These are phyloP conservation scores for Saccharomycopsis sp. DNA, from an alignment of 805 yeast genomes.

Conservation along the genomic window DNA sequence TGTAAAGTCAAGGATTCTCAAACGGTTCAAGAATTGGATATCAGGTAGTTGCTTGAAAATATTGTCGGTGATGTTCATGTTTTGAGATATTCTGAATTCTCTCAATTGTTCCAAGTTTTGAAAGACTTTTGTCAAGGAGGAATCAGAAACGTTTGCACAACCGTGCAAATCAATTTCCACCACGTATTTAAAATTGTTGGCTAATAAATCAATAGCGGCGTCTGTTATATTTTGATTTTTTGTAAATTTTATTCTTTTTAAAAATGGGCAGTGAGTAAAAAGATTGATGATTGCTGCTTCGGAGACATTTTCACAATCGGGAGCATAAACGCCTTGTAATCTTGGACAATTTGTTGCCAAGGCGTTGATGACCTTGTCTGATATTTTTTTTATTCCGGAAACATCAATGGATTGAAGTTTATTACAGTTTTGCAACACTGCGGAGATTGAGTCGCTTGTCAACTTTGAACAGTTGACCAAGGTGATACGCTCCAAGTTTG, in stretches of 20 bases:
- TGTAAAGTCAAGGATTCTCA: conserved; percentile 79
- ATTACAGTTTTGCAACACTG: conserved; percentile 54
- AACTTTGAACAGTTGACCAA: conserved; percentile 69
- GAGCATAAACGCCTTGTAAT: conserved; percentile 84
- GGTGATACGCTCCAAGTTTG: conserved; percentile 75
- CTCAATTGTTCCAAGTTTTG: conserved; percentile 60
- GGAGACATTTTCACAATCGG: conserved; percentile 67
- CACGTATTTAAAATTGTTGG: conserved; percentile 63
- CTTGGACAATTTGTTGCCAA: conserved; percentile 65
- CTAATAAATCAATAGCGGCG: conserved; percentile 48
- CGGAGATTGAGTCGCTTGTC: conserved; percentile 50
- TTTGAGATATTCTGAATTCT: conserved; percentile 75
- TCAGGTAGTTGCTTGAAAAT: conserved; percentile 49
- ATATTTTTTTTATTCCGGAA: conserved; percentile 61
- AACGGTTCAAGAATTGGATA: conserved; percentile 44
- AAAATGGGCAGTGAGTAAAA: conserved; percentile 54
- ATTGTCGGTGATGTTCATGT: conserved; percentile 57
- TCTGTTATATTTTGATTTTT: conserved; percentile 62
- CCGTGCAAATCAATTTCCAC: conserved; percentile 87
- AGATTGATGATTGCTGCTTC: conserved; percentile 54
- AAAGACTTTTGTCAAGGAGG: conserved; percentile 49
- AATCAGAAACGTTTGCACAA: conserved; percentile 65
- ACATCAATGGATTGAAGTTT: conserved; percentile 79
- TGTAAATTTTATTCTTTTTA: conserved; percentile 76
- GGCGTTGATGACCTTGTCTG: conserved; percentile 61